Evolutionary conservation across 192 early-diverging fungal genomes (phyloP).

Genomic region (Coemansia sp.): DNA sequence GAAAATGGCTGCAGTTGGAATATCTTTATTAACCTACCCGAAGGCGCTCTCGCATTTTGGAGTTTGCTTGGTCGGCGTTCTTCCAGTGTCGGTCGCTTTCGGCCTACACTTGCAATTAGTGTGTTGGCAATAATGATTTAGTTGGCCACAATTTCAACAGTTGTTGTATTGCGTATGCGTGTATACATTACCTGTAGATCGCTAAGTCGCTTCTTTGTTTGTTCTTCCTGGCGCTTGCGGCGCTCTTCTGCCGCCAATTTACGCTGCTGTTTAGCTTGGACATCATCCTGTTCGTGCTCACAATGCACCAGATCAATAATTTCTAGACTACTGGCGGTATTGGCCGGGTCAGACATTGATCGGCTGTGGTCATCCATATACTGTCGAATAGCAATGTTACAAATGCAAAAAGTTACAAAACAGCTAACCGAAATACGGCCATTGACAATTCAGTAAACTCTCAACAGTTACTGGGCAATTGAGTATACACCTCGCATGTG

Average conservation of each 20-base stretch:
- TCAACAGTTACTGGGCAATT: background rate
- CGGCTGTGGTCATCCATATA: background rate
- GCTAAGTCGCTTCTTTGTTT: constrained; percentile 57
- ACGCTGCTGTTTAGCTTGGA: constrained; percentile 40
- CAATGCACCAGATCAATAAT: constrained; percentile 65
- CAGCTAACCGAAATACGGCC: background rate
- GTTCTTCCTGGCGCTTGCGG: constrained; percentile 58
- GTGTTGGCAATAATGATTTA: background rate
- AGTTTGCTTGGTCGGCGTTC: constrained; percentile 77
- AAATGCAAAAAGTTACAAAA: constrained; percentile 4
- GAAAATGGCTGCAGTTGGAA: constrained; percentile 63
- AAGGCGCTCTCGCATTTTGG: constrained; percentile 71
- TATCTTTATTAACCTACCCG: constrained; percentile 38
- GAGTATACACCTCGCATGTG: constrained; percentile 8
- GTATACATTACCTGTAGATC: constrained; percentile 26
- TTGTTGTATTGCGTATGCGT: background rate
- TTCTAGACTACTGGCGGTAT: constrained; percentile 62
- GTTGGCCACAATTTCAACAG: background rate
- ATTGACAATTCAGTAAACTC: background rate
- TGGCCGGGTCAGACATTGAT: constrained; percentile 52
- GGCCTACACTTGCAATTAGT: constrained; percentile 46
- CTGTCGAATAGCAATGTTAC: background rate
- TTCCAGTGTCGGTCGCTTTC: constrained; percentile 76
- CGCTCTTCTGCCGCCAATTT: constrained; percentile 63
- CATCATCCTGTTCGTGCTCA: constrained; percentile 54